Evolutionary conservation across 345 rosid species (phyloP).

Genomic region (Salix purpurea): DNA sequence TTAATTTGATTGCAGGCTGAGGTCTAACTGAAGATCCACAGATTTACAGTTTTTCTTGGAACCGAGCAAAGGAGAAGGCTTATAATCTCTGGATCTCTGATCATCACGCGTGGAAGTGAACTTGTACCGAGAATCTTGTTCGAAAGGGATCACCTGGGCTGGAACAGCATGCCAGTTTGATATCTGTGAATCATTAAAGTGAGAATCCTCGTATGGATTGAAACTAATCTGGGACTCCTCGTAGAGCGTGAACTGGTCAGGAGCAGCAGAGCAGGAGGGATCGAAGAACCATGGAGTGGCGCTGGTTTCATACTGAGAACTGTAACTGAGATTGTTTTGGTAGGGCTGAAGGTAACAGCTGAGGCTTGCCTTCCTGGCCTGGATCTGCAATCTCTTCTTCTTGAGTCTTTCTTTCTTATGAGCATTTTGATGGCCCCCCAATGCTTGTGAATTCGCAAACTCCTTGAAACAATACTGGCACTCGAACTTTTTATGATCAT

Average conservation of each 20-base stretch:
- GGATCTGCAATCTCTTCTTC: constrained; percentile 29
- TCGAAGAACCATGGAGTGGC: constrained; percentile 39
- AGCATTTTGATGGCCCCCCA: constrained; percentile 36
- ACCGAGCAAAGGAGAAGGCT: constrained; percentile 38
- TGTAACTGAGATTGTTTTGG: constrained; percentile 34
- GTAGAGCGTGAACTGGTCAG: constrained; percentile 26
- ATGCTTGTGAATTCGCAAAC: constrained; percentile 32
- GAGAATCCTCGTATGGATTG: constrained; percentile 24
- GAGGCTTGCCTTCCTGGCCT: constrained; percentile 56
- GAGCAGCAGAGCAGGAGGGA: constrained; percentile 24
- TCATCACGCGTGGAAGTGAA: constrained; percentile 35
- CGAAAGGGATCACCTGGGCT: constrained; percentile 23
- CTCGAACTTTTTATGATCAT: constrained; percentile 21
- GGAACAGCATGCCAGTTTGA: constrained; percentile 20
- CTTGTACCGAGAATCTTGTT: constrained; percentile 26
- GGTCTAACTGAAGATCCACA: constrained; percentile 70
- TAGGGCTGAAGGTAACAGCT: constrained; percentile 56
- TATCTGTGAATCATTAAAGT: constrained; percentile 15
- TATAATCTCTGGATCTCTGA: constrained; percentile 26
- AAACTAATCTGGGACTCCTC: constrained; percentile 73
- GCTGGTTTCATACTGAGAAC: constrained; percentile 13
- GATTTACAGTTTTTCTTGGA: constrained; percentile 46
- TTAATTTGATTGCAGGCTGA: constrained; percentile 36
- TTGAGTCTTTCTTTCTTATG: constrained; percentile 32
- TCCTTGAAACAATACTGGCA: constrained; percentile 32